phyloP scores from a whole-genome alignment of 2,329 filamentous ascomycete species.

The Epichloe elymi region DNA sequence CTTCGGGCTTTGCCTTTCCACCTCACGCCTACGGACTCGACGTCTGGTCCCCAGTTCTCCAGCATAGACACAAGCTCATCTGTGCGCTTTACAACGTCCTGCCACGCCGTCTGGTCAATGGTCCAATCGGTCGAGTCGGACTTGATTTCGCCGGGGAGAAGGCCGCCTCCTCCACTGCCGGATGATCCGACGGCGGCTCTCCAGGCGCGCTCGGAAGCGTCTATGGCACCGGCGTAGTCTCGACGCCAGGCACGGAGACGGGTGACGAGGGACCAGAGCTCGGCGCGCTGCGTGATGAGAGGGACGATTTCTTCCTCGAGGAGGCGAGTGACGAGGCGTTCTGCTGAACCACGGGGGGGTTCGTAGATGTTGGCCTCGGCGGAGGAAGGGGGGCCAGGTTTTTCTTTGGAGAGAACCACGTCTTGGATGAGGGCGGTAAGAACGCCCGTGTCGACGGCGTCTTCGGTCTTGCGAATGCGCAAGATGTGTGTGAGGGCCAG shows the following conservation, averaged over 20 bases:
- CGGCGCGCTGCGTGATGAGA: constrained; percentile 66
- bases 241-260: constrained; percentile 61
- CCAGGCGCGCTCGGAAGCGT: constrained; percentile 85
- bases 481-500: constrained; percentile 63
- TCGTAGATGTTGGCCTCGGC: constrained; percentile 19
- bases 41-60: constrained; percentile 59
- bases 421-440: constrained; percentile 61
- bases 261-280: constrained; percentile 64
- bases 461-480: constrained; percentile 64
- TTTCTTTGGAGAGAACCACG: constrained; percentile 38
- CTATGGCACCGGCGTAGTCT: constrained; percentile 59
- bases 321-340: constrained; percentile 53
- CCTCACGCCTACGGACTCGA: constrained; percentile 56
- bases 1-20: constrained; percentile 86
- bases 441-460: constrained; percentile 62
- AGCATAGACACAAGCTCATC: constrained; percentile 71
- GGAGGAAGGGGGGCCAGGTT: constrained; percentile 8
- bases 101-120: constrained; percentile 52
- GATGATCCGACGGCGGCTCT: constrained; percentile 50
- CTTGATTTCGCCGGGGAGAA: constrained; percentile 25
- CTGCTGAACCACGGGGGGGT: constrained; percentile 41
- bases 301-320: constrained; percentile 66
- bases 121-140: constrained; percentile 20
- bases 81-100: constrained; percentile 62
- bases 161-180: constrained; percentile 26